Evolutionary conservation across 306 rosid species (phyloP).

Genomic region (Gynostemma pentaphyllum): DNA sequence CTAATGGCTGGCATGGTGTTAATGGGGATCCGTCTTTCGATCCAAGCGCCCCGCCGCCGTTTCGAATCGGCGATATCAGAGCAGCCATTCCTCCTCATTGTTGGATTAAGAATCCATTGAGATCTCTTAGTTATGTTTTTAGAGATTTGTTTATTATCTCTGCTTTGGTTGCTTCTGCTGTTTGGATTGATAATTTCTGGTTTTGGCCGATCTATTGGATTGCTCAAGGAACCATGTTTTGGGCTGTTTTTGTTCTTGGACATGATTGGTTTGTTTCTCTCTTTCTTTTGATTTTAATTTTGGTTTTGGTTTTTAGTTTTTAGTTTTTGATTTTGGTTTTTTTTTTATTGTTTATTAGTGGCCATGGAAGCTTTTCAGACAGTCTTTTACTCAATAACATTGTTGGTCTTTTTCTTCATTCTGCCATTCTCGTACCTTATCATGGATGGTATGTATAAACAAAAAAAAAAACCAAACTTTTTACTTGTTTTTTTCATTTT

Average conservation of each 20-base stretch:
- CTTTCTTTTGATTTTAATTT: background rate
- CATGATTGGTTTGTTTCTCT: constrained; percentile 62
- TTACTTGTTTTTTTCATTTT: background rate
- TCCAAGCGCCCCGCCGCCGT: constrained; percentile 83
- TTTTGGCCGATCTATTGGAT: constrained; percentile 73
- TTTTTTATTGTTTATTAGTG: constrained; percentile 28
- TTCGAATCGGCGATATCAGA: constrained; percentile 70
- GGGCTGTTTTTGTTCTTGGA: constrained; percentile 96
- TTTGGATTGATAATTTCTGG: constrained; percentile 29
- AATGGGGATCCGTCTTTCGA: constrained; percentile 35
- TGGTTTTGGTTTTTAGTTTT: background rate
- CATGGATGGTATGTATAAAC: constrained; percentile 65
- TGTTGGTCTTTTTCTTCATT: constrained; percentile 86
- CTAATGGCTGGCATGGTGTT: background rate
- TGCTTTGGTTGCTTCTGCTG: constrained; percentile 34
- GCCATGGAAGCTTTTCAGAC: constrained; percentile 97
- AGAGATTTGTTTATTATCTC: constrained; percentile 40
- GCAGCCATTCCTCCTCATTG: constrained; percentile 85
- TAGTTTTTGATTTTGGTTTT: background rate
- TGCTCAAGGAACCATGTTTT: constrained; percentile 90
- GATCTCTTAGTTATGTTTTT: constrained; percentile 53
- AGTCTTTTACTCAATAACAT: constrained; percentile 33
- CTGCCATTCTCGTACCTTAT: constrained; percentile 79
- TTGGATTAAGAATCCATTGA: constrained; percentile 74
- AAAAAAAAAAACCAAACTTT: background rate